phyloP scores from a whole-genome alignment of 1,139 yeast genomes.

The Saccharomyces hybrid region DNA sequence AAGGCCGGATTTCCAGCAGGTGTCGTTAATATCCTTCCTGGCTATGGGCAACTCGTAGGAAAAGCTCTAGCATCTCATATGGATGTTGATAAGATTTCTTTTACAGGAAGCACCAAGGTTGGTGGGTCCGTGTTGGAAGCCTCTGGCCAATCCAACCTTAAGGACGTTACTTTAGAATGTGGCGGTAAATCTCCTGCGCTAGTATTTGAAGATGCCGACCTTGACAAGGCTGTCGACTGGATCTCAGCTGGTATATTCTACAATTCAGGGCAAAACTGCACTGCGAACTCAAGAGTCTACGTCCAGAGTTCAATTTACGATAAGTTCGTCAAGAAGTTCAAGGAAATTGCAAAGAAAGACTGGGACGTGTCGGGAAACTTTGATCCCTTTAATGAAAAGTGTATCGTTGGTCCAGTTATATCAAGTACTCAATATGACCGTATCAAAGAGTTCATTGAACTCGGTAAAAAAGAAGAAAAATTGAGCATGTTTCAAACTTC shows the following conservation, averaged over 20 bases:
- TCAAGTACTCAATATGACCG: conserved; percentile 54
- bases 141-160: conserved; percentile 53
- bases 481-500: neutral
- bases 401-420: conserved; percentile 74
- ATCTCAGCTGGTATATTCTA: conserved; percentile 75
- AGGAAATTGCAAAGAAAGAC: conserved; percentile 39
- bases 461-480: conserved; percentile 56
- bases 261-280: conserved; percentile 88
- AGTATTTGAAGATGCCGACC: conserved; percentile 66
- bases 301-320: conserved; percentile 67
- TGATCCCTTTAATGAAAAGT: conserved; percentile 44
- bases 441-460: conserved; percentile 49
- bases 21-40: conserved; percentile 55
- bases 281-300: conserved; percentile 78
- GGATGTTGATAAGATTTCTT: conserved; percentile 57
- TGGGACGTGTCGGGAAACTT: conserved; percentile 45
- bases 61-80: conserved; percentile 50
- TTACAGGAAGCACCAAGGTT: conserved; percentile 55
- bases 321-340: conserved; percentile 44
- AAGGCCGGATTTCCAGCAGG: conserved; percentile 72
- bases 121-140: conserved; percentile 49
- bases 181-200: conserved; percentile 85
- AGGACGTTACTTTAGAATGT: conserved; percentile 80
- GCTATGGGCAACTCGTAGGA: conserved; percentile 51
- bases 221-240: conserved; percentile 77